Base-by-base conservation (phyloP, 805 yeast genomes). In the Nakazawaea pomicola region DNA sequence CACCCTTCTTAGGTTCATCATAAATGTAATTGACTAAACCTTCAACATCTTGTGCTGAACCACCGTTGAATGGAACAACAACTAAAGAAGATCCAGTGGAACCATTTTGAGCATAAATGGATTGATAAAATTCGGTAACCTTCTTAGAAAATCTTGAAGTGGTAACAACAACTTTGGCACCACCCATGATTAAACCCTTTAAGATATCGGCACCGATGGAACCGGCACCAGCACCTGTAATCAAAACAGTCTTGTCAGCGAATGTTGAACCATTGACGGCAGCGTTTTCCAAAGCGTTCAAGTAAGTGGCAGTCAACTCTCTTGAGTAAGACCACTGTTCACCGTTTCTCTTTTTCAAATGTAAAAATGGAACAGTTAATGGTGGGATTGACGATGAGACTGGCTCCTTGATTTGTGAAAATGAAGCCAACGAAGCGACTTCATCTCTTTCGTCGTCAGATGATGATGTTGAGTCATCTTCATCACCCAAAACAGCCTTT, bases 161-260 rank as follows among this genome's bases (percentile, higher is more conserved):
- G 36, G 99, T 93, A 43, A 91, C 96, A 59, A 93, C 72, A 54
- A 90, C 97, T 64, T 84, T 87, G 36, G 99, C 98, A 73, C 99
- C 99, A 68, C 99, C 99, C 58, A 91, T 80, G 43, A 93, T 72
- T 60, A 93, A 73, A 50, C 99, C 99, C 70, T 87, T 95, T 60
- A 93, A 74, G 52, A 93, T 78, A 66, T 93, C 96, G 47, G 96
- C 96, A 70, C 98, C 99, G 58, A 93, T 93, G 38, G 99, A 93
- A 41, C 98, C 99, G 36, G 87, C 90, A 73, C 99, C 99, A 38
- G 98, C 98, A 74, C 99, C 99, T 36, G 99, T 93, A 51, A 93
- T 73, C 56, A 93, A 76, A 39, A 90, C 96, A 52, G 81, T 80
- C 66, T 89, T 93, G 62, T 80, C 87, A 62, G 82, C 80, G 72